Evolutionary conservation across 768 basidiomycete genomes (phyloP).

Genomic region (Pholiota microspora): DNA sequence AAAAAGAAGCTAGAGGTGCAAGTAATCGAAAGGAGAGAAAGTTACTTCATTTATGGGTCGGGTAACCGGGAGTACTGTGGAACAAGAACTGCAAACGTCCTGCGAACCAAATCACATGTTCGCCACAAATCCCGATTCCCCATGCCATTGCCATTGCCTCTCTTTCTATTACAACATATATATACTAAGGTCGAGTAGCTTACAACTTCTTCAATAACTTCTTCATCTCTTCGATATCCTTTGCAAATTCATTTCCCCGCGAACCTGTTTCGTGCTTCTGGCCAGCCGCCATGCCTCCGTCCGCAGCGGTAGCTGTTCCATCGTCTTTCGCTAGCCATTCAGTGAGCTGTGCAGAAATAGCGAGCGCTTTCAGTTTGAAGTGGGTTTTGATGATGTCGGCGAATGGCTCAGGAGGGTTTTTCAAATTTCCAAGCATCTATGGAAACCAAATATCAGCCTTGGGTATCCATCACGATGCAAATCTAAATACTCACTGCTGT

Average conservation of each 20-base stretch:
- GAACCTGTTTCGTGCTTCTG: constrained; percentile 31
- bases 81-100: constrained; percentile 6
- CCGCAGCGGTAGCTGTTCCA: constrained; percentile 52
- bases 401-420: constrained; percentile 82
- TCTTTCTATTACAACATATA: not conserved
- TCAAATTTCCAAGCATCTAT: constrained; percentile 84
- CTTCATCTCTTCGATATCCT: constrained; percentile 75
- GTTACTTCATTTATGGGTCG: constrained; percentile 15
- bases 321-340: constrained; percentile 79
- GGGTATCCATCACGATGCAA: not conserved
- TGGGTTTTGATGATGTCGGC: constrained; percentile 87
- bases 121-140: not conserved
- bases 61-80: constrained; percentile 16
- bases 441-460: constrained; percentile 3
- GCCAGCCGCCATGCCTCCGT: constrained; percentile 46
- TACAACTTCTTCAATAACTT: constrained; percentile 47
- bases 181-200: constrained; percentile 5
- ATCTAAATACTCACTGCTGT: constrained; percentile 62
- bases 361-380: constrained; percentile 79
- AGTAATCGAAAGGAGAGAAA: constrained; percentile 1
- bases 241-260: constrained; percentile 59
- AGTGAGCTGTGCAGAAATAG: constrained; percentile 71
- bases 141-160: not conserved
- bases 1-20: constrained; percentile 4
- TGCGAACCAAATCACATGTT: constrained; percentile 18